Evolutionary conservation across 2,329 filamentous ascomycete species (phyloP).

Genomic region (Fusarium coicis): DNA sequence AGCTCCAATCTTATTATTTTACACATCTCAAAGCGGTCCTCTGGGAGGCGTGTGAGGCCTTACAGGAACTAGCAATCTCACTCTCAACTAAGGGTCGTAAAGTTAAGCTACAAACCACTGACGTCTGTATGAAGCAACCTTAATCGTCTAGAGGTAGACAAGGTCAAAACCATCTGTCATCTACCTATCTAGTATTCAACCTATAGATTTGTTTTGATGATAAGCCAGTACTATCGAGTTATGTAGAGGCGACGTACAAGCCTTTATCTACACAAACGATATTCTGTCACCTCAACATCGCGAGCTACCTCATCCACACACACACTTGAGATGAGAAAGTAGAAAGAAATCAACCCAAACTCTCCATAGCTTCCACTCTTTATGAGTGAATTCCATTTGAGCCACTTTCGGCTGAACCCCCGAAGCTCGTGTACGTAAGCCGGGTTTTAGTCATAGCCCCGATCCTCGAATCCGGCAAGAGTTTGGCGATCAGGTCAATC

Average conservation of each 20-base stretch:
- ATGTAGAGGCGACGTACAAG: not conserved
- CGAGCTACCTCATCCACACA: not conserved
- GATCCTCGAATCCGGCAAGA: not conserved
- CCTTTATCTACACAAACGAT: not conserved
- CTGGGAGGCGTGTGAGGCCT: fast-evolving
- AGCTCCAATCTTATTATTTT: fast-evolving
- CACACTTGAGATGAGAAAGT: fast-evolving
- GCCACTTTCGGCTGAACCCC: not conserved
- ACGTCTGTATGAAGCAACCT: not conserved
- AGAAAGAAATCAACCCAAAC: fast-evolving
- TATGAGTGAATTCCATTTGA: too few relatives aligned
- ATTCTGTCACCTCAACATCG: not conserved
- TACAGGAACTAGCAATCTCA: not conserved
- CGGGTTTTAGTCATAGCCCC: not conserved
- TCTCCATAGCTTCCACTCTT: fast-evolving
- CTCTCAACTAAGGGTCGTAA: not conserved
- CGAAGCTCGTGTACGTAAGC: not conserved
- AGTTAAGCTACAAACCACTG: too few relatives aligned
- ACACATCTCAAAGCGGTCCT: fast-evolving
- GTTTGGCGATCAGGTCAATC: not conserved
- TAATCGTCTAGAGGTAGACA: fast-evolving
- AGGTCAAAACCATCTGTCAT: fast-evolving
- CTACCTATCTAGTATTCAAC: too few relatives aligned
- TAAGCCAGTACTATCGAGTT: not conserved
- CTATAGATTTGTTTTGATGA: not conserved